Evolutionary conservation across 2,329 filamentous ascomycete genomes (phyloP).

Genomic region (Endoconidiophora polonica): DNA sequence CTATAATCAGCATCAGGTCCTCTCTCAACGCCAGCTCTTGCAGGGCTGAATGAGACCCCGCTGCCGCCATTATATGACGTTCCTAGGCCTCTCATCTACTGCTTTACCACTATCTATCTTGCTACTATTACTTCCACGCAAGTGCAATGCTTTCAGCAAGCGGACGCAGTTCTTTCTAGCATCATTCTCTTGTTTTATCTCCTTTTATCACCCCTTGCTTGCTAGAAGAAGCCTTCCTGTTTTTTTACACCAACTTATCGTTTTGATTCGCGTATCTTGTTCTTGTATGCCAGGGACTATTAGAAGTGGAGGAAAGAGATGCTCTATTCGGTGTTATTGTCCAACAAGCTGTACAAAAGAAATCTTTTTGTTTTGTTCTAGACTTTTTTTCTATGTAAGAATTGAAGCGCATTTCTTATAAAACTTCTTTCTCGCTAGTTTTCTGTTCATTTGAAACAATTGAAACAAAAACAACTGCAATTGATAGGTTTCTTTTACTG

Average conservation of each 20-base stretch:
- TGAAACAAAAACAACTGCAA: too few relatives aligned
- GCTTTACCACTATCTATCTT: too few relatives aligned
- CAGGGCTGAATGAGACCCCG: too few relatives aligned
- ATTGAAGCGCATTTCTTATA: constrained; percentile 1
- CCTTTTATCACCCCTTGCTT: background rate
- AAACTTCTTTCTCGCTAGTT: background rate
- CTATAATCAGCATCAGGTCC: too few relatives aligned
- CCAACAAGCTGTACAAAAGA: constrained; percentile 7
- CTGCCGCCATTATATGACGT: too few relatives aligned
- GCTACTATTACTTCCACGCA: too few relatives aligned
- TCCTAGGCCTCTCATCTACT: too few relatives aligned
- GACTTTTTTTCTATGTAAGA: constrained; percentile 6
- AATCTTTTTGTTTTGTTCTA: constrained; percentile 5
- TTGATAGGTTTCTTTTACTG: too few relatives aligned
- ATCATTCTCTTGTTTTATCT: background rate
- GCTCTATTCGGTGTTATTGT: too few relatives aligned
- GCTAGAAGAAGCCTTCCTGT: background rate
- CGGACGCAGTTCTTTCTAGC: too few relatives aligned
- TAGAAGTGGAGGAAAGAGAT: background rate
- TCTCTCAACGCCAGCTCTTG: too few relatives aligned
- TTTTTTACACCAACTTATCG: background rate
- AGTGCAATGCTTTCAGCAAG: too few relatives aligned
- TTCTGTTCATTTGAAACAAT: background rate
- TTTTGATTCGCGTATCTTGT: background rate
- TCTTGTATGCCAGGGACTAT: background rate